Base-by-base conservation (phyloP, 495 filamentous ascomycete genomes). In the Cenococcum geophilum region DNA sequence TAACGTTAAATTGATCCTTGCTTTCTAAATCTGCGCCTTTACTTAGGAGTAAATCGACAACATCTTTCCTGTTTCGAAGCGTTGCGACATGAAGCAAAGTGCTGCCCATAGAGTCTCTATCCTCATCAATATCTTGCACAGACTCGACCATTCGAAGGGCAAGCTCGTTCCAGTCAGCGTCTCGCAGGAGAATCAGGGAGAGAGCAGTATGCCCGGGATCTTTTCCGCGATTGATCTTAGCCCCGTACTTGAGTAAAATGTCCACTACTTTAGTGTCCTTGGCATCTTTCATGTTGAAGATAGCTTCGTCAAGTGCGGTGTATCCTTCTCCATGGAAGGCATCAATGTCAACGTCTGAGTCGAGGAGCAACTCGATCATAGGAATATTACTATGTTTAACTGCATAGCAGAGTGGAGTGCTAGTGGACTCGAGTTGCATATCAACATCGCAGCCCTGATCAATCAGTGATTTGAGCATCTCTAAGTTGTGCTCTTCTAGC, bases 101-200 rank as follows among this genome's bases (percentile, higher is more conserved):
- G 55, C 55, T 53, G 22, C 50, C 50, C 4, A 59, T 32, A 1
- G 18, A 21, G 34, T 58, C 55, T 36, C 49, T 22, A 35, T 63
- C 61, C n/a, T 54, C 55, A 32, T 63, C 25, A 9, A 63, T 22
- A 20, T 59, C 23, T 34, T 16, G 14, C 3, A 55, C 56, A 55
- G 61, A 58, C 10, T 58, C 48, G 43, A 59, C 20, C 60, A 62
- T 62, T 21, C 60, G 60, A 16, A 52, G 25, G 34, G 60, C 60
- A 20, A 62, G 60, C 18, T 52, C 60, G 14, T 36, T 25, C 16
- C 43, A 50, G 35, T 52, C 34, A 22, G 55, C 21, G 1, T 36
- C 48, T 35, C 32, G 16, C 14, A 20, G 42, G 14, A 64, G 57
- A 34, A 64, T 40, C 27, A 55, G 23, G 12, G 61, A 59, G n/a